phyloP scores from a whole-genome alignment of 2,329 filamentous ascomycete species.

The Stachybotrys chlorohalonatus region DNA sequence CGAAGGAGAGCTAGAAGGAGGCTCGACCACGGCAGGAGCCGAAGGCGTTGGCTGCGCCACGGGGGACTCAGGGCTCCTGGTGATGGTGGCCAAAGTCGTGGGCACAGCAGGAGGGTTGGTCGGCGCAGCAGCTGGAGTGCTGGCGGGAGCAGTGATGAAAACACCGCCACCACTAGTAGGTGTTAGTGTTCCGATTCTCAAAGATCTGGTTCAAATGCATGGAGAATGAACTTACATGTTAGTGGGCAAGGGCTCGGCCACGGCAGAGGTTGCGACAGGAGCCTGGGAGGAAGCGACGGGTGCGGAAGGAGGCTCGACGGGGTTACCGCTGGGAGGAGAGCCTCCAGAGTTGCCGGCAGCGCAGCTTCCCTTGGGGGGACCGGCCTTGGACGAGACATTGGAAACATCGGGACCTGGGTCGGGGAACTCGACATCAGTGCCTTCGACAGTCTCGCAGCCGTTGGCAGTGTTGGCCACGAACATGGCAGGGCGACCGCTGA shows the following conservation, averaged over 20 bases:
- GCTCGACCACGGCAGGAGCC: conserved; percentile 3
- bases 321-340: conserved; percentile 1
- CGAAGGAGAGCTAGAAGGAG: conserved; percentile 2
- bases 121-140: conserved; percentile 1
- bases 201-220: not conserved
- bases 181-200: not conserved
- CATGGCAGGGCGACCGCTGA: conserved; percentile 53
- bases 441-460: conserved; percentile 49
- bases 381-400: conserved; percentile 9
- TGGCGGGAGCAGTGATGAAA: conserved; percentile 26
- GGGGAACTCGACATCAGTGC: conserved; percentile 54
- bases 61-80: conserved; percentile 10
- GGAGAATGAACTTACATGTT: conserved; percentile 14
- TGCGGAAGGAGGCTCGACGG: not conserved
- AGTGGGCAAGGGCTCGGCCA: conserved; percentile 6
- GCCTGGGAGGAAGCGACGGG: not conserved
- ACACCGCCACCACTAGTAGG: conserved; percentile 30
- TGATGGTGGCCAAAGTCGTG: conserved; percentile 13
- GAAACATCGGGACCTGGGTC: conserved; percentile 50
- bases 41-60: conserved; percentile 5
- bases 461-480: conserved; percentile 62
- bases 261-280: not conserved
- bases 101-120: conserved; percentile 9
- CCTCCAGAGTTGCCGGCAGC: conserved; percentile 6
- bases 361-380: conserved; percentile 2